These are phyloP conservation scores for Metarhizium anisopliae DNA, from an alignment of 2,329 filamentous ascomycete genomes.

Conservation along the genomic window DNA sequence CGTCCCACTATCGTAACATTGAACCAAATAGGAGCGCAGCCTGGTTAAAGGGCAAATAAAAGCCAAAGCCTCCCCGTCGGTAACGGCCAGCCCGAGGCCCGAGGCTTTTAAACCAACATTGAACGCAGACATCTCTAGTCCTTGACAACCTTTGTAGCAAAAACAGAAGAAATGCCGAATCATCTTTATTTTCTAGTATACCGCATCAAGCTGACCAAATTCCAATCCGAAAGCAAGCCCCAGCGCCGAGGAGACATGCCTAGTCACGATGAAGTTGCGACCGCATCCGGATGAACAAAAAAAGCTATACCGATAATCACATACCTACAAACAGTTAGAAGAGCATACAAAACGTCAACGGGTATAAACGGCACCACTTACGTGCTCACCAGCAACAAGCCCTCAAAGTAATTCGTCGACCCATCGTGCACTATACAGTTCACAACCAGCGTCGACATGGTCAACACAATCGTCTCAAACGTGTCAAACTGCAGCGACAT, in stretches of 20 bases:
- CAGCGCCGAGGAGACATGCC: too few relatives aligned
- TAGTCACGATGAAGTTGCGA: not conserved
- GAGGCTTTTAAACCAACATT: too few relatives aligned
- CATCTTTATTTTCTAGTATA: too few relatives aligned
- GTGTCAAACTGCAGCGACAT: conserved; percentile 13
- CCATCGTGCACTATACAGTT: conserved; percentile 10
- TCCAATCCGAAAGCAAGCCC: not conserved
- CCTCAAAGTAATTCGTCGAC: conserved; percentile 11
- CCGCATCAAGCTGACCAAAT: too few relatives aligned
- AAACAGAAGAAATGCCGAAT: too few relatives aligned
- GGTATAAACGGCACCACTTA: conserved; percentile 1
- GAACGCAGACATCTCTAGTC: too few relatives aligned
- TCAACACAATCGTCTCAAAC: conserved; percentile 10
- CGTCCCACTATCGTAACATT: too few relatives aligned
- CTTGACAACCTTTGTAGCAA: too few relatives aligned
- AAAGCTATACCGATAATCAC: conserved; percentile 9
- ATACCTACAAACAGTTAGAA: conserved; percentile 3
- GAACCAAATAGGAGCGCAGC: too few relatives aligned
- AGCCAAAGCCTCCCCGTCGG: too few relatives aligned
- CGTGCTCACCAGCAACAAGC: conserved; percentile 9
- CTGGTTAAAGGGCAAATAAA: too few relatives aligned
- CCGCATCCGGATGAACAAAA: conserved; percentile 8
- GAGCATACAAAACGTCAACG: not conserved
- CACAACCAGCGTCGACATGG: conserved; percentile 11
- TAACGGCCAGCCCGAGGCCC: too few relatives aligned